Percentiles rank a stretch among this genome's conserved stretches.
Evolutionary conservation across 129 eudicot genomes (phyloP).

Genomic region (Rutidosis leptorrhynchoides): DNA sequence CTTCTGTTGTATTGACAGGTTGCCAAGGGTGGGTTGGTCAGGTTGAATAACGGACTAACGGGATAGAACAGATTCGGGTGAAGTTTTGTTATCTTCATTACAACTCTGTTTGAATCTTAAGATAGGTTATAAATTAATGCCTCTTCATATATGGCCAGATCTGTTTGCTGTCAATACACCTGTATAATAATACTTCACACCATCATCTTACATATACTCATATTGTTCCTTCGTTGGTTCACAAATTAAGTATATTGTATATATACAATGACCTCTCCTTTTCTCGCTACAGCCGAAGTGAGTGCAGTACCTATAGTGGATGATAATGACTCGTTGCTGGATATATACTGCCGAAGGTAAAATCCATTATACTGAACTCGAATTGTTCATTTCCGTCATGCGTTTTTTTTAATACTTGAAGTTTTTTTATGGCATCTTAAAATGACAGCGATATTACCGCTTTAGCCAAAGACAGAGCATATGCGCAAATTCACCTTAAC

Average conservation of each 20-base stretch:
- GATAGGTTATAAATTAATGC: background rate
- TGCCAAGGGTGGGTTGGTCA: background rate
- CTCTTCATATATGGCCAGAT: background rate
- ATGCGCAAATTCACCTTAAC: conserved; percentile 74
- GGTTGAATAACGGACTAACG: background rate
- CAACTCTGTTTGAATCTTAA: background rate
- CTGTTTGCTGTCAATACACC: background rate
- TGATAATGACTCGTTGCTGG: conserved; percentile 79
- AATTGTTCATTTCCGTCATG: conserved; percentile 11
- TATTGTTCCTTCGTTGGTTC: background rate
- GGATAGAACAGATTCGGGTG: background rate
- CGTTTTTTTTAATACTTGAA: background rate
- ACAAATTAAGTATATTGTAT: background rate
- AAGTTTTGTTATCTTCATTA: background rate
- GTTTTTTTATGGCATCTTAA: conserved; percentile 19
- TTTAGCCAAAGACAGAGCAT: conserved; percentile 82
- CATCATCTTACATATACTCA: background rate
- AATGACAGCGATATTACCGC: conserved; percentile 81
- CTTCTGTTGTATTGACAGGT: background rate
- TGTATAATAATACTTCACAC: background rate
- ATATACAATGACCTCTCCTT: conserved; percentile 12
- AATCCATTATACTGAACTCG: background rate
- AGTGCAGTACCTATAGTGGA: conserved; percentile 93
- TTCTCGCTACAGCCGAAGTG: conserved; percentile 62
- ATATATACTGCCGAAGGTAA: conserved; percentile 82